Conservation (phyloP, 139 green algal species). For the Volvox africanus region DNA sequence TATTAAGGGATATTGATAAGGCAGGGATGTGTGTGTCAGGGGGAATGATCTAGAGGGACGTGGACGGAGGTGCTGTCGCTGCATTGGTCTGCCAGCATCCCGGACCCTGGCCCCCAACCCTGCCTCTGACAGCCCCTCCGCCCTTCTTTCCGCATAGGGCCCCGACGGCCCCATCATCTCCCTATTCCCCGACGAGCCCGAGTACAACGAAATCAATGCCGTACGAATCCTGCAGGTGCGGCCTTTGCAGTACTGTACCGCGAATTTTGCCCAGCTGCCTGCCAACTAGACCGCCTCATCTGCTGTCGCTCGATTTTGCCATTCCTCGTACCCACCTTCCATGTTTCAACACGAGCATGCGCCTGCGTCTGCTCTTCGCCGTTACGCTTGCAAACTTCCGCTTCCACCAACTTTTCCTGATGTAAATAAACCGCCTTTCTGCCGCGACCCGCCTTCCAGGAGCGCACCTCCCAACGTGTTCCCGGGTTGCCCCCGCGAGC, state of each 20-base stretch:
- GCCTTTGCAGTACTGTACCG: background rate
- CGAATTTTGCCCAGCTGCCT: no score
- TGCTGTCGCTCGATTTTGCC: no score
- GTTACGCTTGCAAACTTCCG: no score
- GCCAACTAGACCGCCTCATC: no score
- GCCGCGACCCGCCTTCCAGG: background rate
- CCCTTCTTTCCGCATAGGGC: background rate
- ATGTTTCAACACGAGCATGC: no score
- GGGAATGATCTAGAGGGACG: no score
- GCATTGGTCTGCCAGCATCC: no score
- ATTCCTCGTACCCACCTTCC: no score
- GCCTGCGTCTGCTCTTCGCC: no score
- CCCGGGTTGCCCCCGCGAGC: background rate
- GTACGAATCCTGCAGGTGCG: slow-evolving; percentile 24
- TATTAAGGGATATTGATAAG: background rate
- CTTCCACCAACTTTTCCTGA: no score
- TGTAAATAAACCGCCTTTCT: no score
- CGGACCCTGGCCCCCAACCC: background rate
- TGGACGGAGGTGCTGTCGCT: no score
- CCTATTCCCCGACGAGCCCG: slow-evolving; percentile 27
- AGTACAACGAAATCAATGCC: slow-evolving; percentile 18
- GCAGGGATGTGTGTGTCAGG: background rate
- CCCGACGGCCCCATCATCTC: slow-evolving; percentile 17
- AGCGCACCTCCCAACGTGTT: background rate
- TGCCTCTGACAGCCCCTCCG: background rate